phyloP scores from a whole-genome alignment of 176 grass and related monocot genomes.

The Echinochloa phyllopogon region DNA sequence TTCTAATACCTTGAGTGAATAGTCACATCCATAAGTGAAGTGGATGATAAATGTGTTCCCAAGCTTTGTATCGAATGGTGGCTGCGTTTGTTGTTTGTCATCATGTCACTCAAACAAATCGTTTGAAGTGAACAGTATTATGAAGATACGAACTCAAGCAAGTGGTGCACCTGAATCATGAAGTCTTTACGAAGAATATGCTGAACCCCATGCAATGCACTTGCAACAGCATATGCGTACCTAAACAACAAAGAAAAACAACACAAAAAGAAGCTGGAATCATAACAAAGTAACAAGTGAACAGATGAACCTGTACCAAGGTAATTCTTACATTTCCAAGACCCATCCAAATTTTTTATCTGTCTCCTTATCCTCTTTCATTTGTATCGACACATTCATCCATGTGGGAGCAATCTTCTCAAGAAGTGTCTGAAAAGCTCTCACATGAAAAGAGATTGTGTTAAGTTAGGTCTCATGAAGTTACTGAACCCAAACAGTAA shows the following conservation, averaged over 20 bases:
- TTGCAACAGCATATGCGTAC: conserved; percentile 98
- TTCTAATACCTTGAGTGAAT: conserved; percentile 77
- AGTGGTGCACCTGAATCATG: conserved; percentile 85
- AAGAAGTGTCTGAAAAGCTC: conserved; percentile 47
- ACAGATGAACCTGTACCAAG: conserved; percentile 26
- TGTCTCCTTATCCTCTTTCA: conserved; percentile 93
- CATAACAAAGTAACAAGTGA: conserved; percentile 25
- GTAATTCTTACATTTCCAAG: conserved; percentile 82
- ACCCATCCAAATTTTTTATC: conserved; percentile 95
- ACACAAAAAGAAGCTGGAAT: conserved; percentile 1
- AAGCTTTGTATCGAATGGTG: conserved; percentile 59
- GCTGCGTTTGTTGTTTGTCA: conserved; percentile 38
- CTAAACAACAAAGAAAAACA: conserved; percentile 52
- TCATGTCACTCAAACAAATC: conserved; percentile 30
- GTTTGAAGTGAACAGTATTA: background rate
- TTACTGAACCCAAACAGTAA: conserved; percentile 24
- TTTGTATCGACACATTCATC: conserved; percentile 93
- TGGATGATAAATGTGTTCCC: conserved; percentile 77
- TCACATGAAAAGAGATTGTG: conserved; percentile 12
- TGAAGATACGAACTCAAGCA: background rate
- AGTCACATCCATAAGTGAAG: conserved; percentile 90
- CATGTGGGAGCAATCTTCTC: conserved; percentile 96
- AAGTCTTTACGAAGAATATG: conserved; percentile 95
- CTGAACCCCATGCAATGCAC: conserved; percentile 94
- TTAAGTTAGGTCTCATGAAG: conserved; percentile 20